phyloP scores from a whole-genome alignment of 2,329 filamentous ascomycete genomes.

The Diplocarpon mali region DNA sequence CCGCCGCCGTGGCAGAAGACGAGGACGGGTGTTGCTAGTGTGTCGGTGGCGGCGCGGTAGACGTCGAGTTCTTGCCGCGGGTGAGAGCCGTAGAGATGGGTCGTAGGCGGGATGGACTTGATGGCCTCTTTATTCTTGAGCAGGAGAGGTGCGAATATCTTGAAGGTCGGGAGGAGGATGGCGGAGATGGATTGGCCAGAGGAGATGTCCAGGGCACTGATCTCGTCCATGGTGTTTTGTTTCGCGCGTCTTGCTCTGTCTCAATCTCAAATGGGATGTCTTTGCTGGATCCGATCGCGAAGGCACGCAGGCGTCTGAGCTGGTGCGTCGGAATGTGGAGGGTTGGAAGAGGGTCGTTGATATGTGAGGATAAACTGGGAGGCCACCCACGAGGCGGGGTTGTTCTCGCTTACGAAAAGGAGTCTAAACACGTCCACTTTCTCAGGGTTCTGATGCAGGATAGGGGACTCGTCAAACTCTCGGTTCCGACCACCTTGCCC shows the following conservation, averaged over 20 bases:
- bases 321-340: too few relatives aligned
- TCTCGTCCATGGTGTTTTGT: slow-evolving; percentile 15
- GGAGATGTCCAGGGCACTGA: slow-evolving; percentile 12
- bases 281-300: too few relatives aligned
- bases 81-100: slow-evolving; percentile 21
- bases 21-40: slow-evolving; percentile 17
- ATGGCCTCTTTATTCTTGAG: slow-evolving; percentile 18
- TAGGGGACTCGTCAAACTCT: too few relatives aligned
- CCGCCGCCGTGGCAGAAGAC: slow-evolving; percentile 26
- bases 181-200: slow-evolving; percentile 12
- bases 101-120: slow-evolving; percentile 14
- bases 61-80: slow-evolving; percentile 24
- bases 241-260: too few relatives aligned
- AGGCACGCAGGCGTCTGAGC: too few relatives aligned
- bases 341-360: too few relatives aligned
- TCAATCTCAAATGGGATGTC: too few relatives aligned
- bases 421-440: neutral
- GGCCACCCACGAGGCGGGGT: neutral
- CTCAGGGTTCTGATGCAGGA: too few relatives aligned
- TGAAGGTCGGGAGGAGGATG: slow-evolving; percentile 17
- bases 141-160: slow-evolving; percentile 20
- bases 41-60: slow-evolving; percentile 13
- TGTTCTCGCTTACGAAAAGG: neutral
- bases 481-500: too few relatives aligned
- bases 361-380: too few relatives aligned